Evolutionary conservation across 2,329 filamentous ascomycete genomes (phyloP).

Genomic region (Pseudogymnoascus verrucosus): DNA sequence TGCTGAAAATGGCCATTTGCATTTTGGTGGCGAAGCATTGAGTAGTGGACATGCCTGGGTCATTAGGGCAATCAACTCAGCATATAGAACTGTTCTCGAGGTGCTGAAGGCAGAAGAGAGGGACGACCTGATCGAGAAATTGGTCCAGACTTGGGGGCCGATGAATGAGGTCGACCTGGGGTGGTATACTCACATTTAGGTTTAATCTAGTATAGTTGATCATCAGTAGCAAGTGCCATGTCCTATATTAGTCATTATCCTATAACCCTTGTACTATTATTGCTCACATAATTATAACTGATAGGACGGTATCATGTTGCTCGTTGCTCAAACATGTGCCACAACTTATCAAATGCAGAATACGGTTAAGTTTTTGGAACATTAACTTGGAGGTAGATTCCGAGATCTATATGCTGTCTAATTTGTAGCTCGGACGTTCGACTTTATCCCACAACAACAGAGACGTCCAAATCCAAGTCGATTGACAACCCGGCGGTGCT

Average conservation of each 20-base stretch:
- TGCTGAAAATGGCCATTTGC: slow-evolving; percentile 24
- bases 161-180: neutral
- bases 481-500: neutral
- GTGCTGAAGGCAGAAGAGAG: slow-evolving; percentile 7
- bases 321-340: neutral
- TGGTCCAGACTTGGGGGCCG: neutral
- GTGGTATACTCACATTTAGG: neutral
- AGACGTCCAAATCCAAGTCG: neutral
- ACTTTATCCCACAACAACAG: neutral
- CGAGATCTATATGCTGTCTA: neutral
- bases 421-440: neutral
- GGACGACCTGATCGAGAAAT: neutral
- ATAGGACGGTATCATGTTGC: neutral
- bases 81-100: slow-evolving; percentile 19
- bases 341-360: neutral
- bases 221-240: neutral
- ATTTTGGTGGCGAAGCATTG: slow-evolving; percentile 32
- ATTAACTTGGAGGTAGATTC: neutral
- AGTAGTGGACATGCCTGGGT: slow-evolving; percentile 35
- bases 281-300: neutral
- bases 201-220: neutral
- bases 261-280: neutral
- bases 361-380: neutral
- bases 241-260: neutral
- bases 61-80: slow-evolving; percentile 31